phyloP scores from a whole-genome alignment of 805 yeast genomes.

The Cyberlindnera nakhonratchasimensis region DNA sequence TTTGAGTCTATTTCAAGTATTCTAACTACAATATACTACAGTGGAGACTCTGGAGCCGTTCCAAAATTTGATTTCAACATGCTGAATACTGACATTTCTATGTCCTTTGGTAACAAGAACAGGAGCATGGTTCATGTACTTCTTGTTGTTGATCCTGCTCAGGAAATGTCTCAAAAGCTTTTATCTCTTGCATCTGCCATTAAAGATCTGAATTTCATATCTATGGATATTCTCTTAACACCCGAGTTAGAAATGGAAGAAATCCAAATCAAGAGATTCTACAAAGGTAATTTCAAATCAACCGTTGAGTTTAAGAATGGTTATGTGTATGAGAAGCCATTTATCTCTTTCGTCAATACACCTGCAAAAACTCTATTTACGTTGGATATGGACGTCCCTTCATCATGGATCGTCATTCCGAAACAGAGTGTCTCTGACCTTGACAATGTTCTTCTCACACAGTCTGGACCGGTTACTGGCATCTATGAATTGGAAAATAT shows the following conservation, averaged over 20 bases:
- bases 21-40: conserved; percentile 43
- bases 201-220: conserved; percentile 45
- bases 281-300: conserved; percentile 43
- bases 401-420: conserved; percentile 64
- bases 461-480: conserved; percentile 37
- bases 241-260: conserved; percentile 48
- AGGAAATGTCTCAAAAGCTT: conserved; percentile 63
- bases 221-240: conserved; percentile 50
- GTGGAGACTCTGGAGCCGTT: conserved; percentile 37
- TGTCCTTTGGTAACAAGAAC: conserved; percentile 24
- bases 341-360: conserved; percentile 40
- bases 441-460: conserved; percentile 53
- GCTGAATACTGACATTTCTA: conserved; percentile 23
- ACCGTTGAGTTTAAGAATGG: conserved; percentile 31
- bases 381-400: conserved; percentile 56
- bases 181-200: conserved; percentile 46
- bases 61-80: conserved; percentile 46
- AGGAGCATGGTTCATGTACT: conserved; percentile 49
- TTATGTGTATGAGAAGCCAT: conserved; percentile 23
- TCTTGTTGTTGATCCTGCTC: conserved; percentile 67
- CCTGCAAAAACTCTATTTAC: conserved; percentile 53
- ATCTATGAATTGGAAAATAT: conserved; percentile 50
- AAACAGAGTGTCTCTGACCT: conserved; percentile 53
- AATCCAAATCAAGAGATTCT: conserved; percentile 56
- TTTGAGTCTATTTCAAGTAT: conserved; percentile 44